Evolutionary conservation across 179 eudicot genomes (phyloP).

Genomic region (Spergularia azorica): DNA sequence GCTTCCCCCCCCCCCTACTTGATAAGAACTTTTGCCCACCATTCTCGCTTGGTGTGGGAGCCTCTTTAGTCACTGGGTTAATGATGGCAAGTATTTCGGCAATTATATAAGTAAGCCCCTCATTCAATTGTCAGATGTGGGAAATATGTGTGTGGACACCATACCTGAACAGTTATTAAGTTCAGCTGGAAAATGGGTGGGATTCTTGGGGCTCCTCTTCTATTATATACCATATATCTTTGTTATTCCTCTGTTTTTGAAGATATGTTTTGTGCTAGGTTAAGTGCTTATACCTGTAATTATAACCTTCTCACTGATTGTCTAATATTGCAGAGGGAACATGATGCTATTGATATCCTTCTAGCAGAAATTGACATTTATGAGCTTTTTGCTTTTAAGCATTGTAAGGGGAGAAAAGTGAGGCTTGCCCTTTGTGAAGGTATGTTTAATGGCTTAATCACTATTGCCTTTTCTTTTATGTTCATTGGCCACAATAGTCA

Average conservation of each 20-base stretch:
- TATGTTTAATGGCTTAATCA: conserved; percentile 32
- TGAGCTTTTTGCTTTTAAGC: conserved; percentile 95
- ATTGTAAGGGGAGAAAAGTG: conserved; percentile 90
- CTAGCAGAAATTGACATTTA: conserved; percentile 96
- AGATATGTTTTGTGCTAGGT: not conserved
- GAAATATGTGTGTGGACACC: not conserved
- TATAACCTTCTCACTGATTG: not conserved
- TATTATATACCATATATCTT: not conserved
- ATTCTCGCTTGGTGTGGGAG: not conserved
- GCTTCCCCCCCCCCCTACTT: too few relatives aligned
- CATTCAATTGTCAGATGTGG: not conserved
- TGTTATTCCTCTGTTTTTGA: not conserved
- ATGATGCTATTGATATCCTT: conserved; percentile 94
- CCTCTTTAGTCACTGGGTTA: not conserved
- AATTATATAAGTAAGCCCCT: not conserved
- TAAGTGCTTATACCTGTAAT: not conserved
- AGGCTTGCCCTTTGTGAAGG: conserved; percentile 98
- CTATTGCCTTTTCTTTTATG: not conserved
- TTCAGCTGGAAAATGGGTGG: not conserved
- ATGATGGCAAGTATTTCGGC: not conserved
- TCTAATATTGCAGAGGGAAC: conserved; percentile 68
- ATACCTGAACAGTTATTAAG: not conserved
- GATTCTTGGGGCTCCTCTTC: not conserved
- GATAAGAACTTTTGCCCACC: not conserved
- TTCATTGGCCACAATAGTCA: conserved; percentile 6